These are phyloP conservation scores for Diaporthe vexans DNA, from an alignment of 2,329 filamentous ascomycete species.

Conservation along the genomic window DNA sequence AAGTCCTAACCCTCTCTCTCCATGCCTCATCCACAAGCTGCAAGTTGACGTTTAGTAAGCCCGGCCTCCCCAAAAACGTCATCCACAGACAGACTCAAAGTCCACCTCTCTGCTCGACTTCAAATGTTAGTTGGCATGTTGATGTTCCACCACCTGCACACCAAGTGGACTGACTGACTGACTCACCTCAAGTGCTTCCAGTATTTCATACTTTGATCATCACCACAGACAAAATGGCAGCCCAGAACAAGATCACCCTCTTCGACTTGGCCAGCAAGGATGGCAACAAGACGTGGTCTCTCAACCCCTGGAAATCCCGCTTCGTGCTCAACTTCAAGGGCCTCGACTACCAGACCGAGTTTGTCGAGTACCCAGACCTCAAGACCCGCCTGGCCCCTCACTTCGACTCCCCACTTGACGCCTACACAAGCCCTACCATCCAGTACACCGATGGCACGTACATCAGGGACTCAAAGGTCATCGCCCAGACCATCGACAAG, in stretches of 20 bases:
- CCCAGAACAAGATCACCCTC: constrained; percentile 60
- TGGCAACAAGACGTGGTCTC: constrained; percentile 68
- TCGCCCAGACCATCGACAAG: constrained; percentile 71
- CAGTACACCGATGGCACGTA: constrained; percentile 68
- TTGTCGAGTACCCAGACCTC: constrained; percentile 78
- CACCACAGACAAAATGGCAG: constrained; percentile 47
- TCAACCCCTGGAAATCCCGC: constrained; percentile 80
- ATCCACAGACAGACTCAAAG: too few species aligned
- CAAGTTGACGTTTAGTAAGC: too few species aligned
- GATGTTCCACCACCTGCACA: too few species aligned
- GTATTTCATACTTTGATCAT: neutral
- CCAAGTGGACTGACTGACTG: too few species aligned
- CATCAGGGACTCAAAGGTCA: constrained; percentile 74
- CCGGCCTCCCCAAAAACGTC: too few species aligned
- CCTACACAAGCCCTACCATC: constrained; percentile 70
- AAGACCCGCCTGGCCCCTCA: constrained; percentile 67
- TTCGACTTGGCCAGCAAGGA: constrained; percentile 74
- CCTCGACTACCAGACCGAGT: constrained; percentile 77
- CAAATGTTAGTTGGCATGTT: too few species aligned
- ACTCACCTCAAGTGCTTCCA: too few species aligned
- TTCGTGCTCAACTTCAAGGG: constrained; percentile 77
- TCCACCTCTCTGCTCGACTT: too few species aligned
- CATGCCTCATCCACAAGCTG: too few species aligned
- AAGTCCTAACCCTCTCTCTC: too few species aligned
- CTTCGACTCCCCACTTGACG: constrained; percentile 53